These are phyloP conservation scores for Annulohypoxylon moriforme DNA, from an alignment of 495 filamentous ascomycete species.

Conservation along the genomic window DNA sequence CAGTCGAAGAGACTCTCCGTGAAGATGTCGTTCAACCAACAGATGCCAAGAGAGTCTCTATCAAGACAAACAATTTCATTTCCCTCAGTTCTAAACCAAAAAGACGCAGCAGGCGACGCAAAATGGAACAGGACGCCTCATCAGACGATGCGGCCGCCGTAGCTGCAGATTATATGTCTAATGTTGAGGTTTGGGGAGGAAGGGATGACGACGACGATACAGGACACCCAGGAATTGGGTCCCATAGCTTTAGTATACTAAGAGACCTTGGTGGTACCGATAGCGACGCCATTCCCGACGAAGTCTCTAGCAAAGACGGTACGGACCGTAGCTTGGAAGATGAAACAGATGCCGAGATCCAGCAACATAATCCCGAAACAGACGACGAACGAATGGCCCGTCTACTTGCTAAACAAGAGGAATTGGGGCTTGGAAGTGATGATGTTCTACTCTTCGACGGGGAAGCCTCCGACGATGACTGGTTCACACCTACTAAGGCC, in stretches of 20 bases:
- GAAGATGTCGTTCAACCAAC: slow-evolving; percentile 3
- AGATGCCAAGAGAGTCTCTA: not conserved
- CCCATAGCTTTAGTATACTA: slow-evolving; percentile 45
- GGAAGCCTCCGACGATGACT: slow-evolving; percentile 31
- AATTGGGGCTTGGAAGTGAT: slow-evolving; percentile 68
- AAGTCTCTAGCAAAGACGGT: slow-evolving; percentile 32
- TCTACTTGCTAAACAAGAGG: slow-evolving; percentile 73
- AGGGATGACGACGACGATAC: slow-evolving; percentile 48
- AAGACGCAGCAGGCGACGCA: slow-evolving; percentile 10
- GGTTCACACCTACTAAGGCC: slow-evolving; percentile 18
- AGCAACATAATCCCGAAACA: slow-evolving; percentile 48
- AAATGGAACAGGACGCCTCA: not conserved
- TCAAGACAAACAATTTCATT: slow-evolving; percentile 29
- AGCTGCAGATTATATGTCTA: slow-evolving; percentile 80
- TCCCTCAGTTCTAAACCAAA: slow-evolving; percentile 20
- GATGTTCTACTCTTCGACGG: slow-evolving; percentile 68
- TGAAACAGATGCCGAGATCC: slow-evolving; percentile 45
- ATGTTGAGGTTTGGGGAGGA: slow-evolving; percentile 64
- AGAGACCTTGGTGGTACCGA: slow-evolving; percentile 63
- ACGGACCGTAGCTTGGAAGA: slow-evolving; percentile 39
- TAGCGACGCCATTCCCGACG: slow-evolving; percentile 45
- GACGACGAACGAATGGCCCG: slow-evolving; percentile 69
- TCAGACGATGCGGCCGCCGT: slow-evolving; percentile 65
- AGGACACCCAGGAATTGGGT: slow-evolving; percentile 25
- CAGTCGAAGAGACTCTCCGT: slow-evolving; percentile 24